Evolutionary conservation across 2,329 filamentous ascomycete genomes (phyloP), one percentile per base, ranked within the genome.

Genomic region (Venturiaceae sp.): DNA sequence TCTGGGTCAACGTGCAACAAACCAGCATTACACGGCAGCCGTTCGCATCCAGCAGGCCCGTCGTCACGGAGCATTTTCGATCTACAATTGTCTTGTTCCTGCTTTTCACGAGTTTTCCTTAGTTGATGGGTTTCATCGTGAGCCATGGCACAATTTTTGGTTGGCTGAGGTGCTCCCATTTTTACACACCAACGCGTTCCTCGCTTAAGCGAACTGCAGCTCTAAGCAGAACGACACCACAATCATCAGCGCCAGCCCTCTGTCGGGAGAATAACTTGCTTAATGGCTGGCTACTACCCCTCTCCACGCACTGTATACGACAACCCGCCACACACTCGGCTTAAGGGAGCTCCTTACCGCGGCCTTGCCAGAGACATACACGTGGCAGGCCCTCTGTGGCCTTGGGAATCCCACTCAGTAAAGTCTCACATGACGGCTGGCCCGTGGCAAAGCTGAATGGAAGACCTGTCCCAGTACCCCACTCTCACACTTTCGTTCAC

Each of bases 111-210:
- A 54, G 3, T 37, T 36, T 5, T 23, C 21, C 32, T 16, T n/a
- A 34, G n/a, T 54, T 36, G 32, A 23, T 54, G 52, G 32, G 36
- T 56, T 56, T 56, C 53, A 56, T 56, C 36, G 26, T 11, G 53
- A 39, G 16, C 53, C 44, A 26, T 32, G 33, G 33, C 37, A 30
- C 4, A 44, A 21, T 39, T 26, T 28, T 28, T 44, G 30, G n/a
- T 56, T 39, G 53, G 53, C 14, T 32, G 34, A 56, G 53, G 26
- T 11, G 36, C 36, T 30, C 37, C 53, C 7, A n/a, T 56, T 56
- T 30, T 44, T 19, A 30, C 44, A 50, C 44, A 32, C 44, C 44
- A 30, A 30, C n/a, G 44, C 44, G 30, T 47, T 47, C 23, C 30
- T 16, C 44, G 44, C 44, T n/a, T 50, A 50, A 50, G 44, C 44